Base-by-base conservation (phyloP, 768 basidiomycete genomes). In the Daedaleopsis sinensis region DNA sequence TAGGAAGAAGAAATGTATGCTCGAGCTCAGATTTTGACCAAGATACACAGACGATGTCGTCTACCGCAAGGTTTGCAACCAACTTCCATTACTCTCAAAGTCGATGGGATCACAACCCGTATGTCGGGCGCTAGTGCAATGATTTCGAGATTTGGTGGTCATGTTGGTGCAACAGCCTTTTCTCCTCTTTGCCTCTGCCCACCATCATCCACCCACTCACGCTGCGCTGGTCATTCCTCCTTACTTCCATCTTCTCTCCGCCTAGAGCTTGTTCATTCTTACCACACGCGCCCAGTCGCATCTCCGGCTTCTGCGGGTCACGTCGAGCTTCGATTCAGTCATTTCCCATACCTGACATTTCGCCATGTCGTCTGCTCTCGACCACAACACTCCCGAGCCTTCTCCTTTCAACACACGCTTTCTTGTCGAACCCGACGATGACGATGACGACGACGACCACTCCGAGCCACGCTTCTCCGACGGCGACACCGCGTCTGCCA, bases 401-500 rank as follows among this genome's bases (percentile, higher is more conserved):
- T 62, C 63, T 24, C 58, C 65, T 3, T 60, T 63, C 42, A 66
- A 67, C 50, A 59, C 69, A 8, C 67, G 64, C 47, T 66, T 70
- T 21, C 61, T 70, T 3, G 60, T 66, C 19, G 65, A 67, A 21
- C 62, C 61, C 10, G 65, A 65, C 16, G 55, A 52, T n/a, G 68
- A 66, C 9, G 61, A 64, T 32, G 69, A 64, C 27, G 69, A 64
- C 27, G 69, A 67, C 50, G 46, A 58, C 16, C 56, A 61, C 11
- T 62, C 61, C 42, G 67, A 68, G 44, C 57, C 63, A 3, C 61
- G 57, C 49, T 70, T 63, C 46, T 68, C 65, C 13, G 89, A 89
- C 64, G 85, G 81, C 59, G 91, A 93, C 69, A 91, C 89, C 5
- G 90, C 91, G 16, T 91, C 90, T 10, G 88, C 90, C 68, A 84